These are phyloP conservation scores for Morella rubra DNA, from an alignment of 306 rosid genomes.

Conservation along the genomic window DNA sequence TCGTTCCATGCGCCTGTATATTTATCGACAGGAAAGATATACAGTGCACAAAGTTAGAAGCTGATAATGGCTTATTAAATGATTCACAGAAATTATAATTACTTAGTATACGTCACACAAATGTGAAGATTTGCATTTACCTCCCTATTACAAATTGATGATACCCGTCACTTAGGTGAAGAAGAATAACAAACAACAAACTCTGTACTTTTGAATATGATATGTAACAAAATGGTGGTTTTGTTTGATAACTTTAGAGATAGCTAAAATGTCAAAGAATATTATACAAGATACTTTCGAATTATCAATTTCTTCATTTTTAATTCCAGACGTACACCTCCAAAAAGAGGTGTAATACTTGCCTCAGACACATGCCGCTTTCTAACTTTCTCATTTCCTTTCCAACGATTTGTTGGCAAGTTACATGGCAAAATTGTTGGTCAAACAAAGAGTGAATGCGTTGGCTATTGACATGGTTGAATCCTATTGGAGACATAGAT, in stretches of 20 bases:
- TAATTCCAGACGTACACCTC: neutral
- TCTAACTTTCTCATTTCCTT: neutral
- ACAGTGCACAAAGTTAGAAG: constrained; percentile 21
- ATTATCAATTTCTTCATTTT: neutral
- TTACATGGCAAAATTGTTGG: neutral
- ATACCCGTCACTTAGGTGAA: neutral
- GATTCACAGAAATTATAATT: neutral
- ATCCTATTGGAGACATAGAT: constrained; percentile 16
- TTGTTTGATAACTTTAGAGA: neutral
- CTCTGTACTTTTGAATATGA: constrained; percentile 3
- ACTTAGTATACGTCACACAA: neutral
- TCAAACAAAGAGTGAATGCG: neutral
- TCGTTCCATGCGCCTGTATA: constrained; percentile 70
- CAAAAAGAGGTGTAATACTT: neutral
- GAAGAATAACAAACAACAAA: neutral
- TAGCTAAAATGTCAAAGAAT: neutral
- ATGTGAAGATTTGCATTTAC: neutral
- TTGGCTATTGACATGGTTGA: neutral
- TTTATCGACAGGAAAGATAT: constrained; percentile 12
- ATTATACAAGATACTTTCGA: neutral
- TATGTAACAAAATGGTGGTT: neutral
- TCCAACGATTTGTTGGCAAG: neutral
- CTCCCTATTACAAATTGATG: neutral
- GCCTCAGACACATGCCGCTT: neutral
- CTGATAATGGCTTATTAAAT: neutral